Evolutionary conservation across 2,329 filamentous ascomycete species (phyloP).

Genomic region (Diaporthe citri): DNA sequence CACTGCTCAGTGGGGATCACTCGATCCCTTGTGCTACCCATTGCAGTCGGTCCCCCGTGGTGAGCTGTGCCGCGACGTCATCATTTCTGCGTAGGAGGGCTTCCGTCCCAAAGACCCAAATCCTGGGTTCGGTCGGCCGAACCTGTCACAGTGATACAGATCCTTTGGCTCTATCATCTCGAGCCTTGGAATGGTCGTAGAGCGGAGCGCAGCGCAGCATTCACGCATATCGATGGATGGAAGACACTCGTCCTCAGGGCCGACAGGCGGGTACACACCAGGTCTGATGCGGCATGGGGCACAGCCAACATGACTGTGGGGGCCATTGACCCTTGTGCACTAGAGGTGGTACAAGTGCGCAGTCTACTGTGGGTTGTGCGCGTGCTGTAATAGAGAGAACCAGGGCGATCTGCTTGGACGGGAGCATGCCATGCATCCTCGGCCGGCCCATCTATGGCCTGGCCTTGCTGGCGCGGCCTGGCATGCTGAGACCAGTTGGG

Average conservation of each 20-base stretch:
- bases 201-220: background rate
- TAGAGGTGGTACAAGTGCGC: background rate
- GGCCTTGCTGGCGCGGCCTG: background rate
- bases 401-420: background rate
- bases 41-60: background rate
- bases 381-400: background rate
- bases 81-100: background rate
- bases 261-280: constrained; percentile 3
- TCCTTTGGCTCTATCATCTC: background rate
- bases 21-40: constrained; percentile 16
- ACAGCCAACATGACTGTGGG: constrained; percentile 13
- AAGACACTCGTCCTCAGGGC: background rate
- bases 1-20: background rate
- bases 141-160: constrained; percentile 8
- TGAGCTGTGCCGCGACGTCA: constrained; percentile 19
- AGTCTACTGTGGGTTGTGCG: background rate
- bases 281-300: background rate
- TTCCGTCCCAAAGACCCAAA: background rate
- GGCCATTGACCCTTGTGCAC: background rate
- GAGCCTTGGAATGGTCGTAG: background rate
- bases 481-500: background rate
- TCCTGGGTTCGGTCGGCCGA: background rate
- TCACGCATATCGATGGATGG: background rate
- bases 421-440: background rate
- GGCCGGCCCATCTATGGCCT: background rate